phyloP scores from a whole-genome alignment of 345 rosid genomes.

The Alliaria petiolata region DNA sequence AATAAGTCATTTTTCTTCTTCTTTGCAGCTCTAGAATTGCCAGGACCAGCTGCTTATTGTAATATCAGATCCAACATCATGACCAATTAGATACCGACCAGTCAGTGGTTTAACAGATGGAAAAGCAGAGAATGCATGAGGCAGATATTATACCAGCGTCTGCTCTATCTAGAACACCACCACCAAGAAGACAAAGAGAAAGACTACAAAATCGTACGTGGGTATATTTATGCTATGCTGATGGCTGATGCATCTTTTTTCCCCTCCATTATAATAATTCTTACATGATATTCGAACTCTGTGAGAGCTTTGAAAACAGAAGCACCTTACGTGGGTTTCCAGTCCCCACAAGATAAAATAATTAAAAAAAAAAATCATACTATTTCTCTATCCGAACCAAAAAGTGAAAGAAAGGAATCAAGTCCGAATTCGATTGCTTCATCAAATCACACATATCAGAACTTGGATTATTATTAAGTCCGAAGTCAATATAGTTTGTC shows the following conservation, averaged over 20 bases:
- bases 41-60: too few relatives aligned
- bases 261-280: background rate
- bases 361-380: background rate
- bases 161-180: too few relatives aligned
- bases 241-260: background rate
- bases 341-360: background rate
- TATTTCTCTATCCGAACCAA: background rate
- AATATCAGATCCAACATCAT: too few relatives aligned
- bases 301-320: background rate
- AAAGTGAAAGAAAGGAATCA: background rate
- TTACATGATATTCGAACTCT: background rate
- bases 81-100: too few relatives aligned
- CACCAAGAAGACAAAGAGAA: too few relatives aligned
- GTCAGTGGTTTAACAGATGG: too few relatives aligned
- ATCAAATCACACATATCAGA: background rate
- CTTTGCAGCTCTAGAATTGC: too few relatives aligned
- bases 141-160: too few relatives aligned
- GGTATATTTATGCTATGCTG: too few relatives aligned
- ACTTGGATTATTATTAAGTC: background rate
- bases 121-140: too few relatives aligned
- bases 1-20: too few relatives aligned
- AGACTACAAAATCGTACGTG: too few relatives aligned
- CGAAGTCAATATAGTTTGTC: background rate
- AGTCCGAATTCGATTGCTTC: background rate
- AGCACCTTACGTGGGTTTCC: background rate